Percentiles rank a stretch among this genome's conserved stretches.
Evolutionary conservation across 2,329 filamentous ascomycete species (phyloP).

Genomic region (Aspergillus tamarii): DNA sequence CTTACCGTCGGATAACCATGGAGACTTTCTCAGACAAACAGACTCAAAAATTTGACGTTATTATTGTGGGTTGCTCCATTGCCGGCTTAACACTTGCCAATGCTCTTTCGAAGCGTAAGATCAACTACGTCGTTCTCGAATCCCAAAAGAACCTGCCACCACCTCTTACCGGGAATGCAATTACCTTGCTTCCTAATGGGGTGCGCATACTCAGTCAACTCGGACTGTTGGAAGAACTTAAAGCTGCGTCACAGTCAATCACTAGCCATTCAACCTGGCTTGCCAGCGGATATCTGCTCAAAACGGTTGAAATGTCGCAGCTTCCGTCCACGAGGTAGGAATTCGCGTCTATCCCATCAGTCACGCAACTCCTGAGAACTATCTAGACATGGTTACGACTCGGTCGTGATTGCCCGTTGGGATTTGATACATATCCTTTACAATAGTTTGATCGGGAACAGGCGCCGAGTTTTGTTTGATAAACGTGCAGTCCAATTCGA

Average conservation of each 20-base stretch:
- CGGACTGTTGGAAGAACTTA: neutral
- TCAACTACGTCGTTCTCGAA: neutral
- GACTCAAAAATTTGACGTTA: neutral
- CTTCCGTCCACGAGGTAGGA: neutral
- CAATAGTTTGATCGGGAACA: neutral
- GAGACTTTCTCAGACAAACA: neutral
- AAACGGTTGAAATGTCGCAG: neutral
- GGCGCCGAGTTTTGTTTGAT: neutral
- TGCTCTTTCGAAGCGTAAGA: neutral
- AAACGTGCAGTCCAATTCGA: neutral
- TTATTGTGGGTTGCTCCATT: neutral
- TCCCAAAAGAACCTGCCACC: neutral
- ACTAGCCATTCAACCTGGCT: neutral
- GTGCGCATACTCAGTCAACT: neutral
- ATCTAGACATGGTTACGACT: neutral
- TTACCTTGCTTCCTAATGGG: neutral
- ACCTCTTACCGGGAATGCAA: neutral
- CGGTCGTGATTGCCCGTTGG: neutral
- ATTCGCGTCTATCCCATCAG: neutral
- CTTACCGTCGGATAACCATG: neutral
- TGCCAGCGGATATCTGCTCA: neutral
- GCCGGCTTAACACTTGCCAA: neutral
- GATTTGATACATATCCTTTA: neutral
- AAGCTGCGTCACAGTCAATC: neutral
- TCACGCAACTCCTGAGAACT: neutral